Conservation (phyloP, 345 rosid species). For the Dipteronia dyeriana region DNA sequence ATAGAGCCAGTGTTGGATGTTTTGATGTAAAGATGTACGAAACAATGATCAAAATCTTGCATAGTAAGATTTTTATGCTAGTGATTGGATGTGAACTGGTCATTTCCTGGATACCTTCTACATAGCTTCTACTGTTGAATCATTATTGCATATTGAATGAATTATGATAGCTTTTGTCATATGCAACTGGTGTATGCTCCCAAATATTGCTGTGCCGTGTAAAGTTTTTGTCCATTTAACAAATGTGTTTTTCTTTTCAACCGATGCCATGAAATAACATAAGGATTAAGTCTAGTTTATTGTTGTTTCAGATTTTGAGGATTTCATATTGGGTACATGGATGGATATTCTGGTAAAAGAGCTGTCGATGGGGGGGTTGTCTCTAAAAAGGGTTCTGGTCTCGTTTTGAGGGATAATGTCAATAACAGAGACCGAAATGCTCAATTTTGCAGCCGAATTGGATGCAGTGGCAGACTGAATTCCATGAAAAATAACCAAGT, state of each 20-base stretch:
- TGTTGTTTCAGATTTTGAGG: slow-evolving; percentile 37
- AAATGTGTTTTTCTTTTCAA: neutral
- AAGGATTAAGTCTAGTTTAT: neutral
- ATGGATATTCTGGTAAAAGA: slow-evolving; percentile 71
- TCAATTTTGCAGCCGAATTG: slow-evolving; percentile 61
- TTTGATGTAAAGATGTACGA: neutral
- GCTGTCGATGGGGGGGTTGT: slow-evolving; percentile 43
- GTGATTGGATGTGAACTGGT: neutral
- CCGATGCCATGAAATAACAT: neutral
- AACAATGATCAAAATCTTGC: neutral
- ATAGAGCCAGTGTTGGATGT: neutral
- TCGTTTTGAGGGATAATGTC: slow-evolving; percentile 59
- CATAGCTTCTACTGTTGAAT: neutral
- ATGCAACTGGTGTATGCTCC: neutral
- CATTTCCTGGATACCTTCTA: neutral
- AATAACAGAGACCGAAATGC: slow-evolving; percentile 54
- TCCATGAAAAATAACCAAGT: slow-evolving; percentile 48
- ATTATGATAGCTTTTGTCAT: neutral
- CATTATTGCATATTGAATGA: neutral
- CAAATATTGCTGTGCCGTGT: neutral
- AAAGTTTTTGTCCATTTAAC: neutral
- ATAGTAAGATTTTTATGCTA: neutral
- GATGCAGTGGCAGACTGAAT: slow-evolving; percentile 63
- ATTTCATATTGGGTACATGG: slow-evolving; percentile 50
- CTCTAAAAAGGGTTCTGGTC: slow-evolving; percentile 53